Evolutionary conservation across 2,329 filamentous ascomycete species (phyloP).

Genomic region (Claviceps quebecensis): DNA sequence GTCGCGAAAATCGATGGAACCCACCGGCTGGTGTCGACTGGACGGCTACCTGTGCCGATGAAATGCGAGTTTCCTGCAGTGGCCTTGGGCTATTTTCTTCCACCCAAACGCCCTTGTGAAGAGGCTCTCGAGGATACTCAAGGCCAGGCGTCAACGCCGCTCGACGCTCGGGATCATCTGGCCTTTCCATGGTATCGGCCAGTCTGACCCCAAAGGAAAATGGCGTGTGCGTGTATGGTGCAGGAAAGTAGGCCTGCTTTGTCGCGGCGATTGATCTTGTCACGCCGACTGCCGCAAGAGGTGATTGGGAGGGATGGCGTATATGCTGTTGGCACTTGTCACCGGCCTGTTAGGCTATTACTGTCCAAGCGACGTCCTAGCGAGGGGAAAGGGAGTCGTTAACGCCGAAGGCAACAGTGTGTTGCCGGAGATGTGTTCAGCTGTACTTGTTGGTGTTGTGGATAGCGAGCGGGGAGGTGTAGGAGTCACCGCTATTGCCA

Average conservation of each 20-base stretch:
- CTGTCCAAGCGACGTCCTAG: too few relatives aligned
- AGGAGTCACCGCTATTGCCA: too few relatives aligned
- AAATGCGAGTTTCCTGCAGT: slow-evolving; percentile 33
- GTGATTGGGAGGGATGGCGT: too few relatives aligned
- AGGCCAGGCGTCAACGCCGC: slow-evolving; percentile 27
- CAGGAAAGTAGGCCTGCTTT: slow-evolving; percentile 5
- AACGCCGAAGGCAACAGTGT: too few relatives aligned
- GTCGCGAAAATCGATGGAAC: slow-evolving; percentile 17
- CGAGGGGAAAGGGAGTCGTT: too few relatives aligned
- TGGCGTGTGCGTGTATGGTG: slow-evolving; percentile 3
- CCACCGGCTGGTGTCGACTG: slow-evolving; percentile 19
- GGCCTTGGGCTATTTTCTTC: slow-evolving; percentile 26
- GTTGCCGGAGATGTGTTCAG: too few relatives aligned
- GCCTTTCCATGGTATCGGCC: slow-evolving; percentile 13
- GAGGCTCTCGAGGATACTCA: slow-evolving; percentile 18
- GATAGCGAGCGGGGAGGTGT: too few relatives aligned
- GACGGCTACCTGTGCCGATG: slow-evolving; percentile 21
- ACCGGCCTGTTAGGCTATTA: too few relatives aligned
- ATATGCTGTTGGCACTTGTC: too few relatives aligned
- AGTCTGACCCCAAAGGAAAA: slow-evolving; percentile 1
- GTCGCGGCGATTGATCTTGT: background rate
- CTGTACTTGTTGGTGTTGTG: too few relatives aligned
- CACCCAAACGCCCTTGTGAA: slow-evolving; percentile 10
- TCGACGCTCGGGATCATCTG: slow-evolving; percentile 16
- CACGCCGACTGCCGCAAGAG: too few relatives aligned